Base-by-base conservation (phyloP, 495 filamentous ascomycete genomes). In the Bombardia bombarda region DNA sequence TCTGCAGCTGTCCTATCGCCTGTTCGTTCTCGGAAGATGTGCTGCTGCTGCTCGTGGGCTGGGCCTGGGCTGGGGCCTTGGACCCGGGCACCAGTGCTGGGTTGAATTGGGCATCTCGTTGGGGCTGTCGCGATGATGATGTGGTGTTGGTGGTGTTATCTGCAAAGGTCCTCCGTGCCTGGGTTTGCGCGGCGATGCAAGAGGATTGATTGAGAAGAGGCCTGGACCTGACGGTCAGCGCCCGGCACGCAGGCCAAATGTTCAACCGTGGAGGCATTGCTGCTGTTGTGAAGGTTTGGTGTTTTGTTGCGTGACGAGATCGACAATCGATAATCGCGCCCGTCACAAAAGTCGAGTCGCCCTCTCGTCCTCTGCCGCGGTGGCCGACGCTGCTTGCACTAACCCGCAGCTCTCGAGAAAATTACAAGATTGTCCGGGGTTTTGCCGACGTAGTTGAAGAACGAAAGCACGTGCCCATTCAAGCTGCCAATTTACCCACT, bases 151-250 rank as follows among this genome's bases (percentile, higher is more conserved):
- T 31, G 40, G 44, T 19, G 28, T 37, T 40, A 40, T 47, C 44
- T 35, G 42, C 28, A 20, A 47, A 38, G 26, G 38, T 70, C 70
- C 30, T n/a, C n/a, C n/a, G n/a, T n/a, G n/a, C n/a, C n/a, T n/a
- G 78, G n/a, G 69, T 17, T 82, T 73, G 13, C 72, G 65, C 30
- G 61, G 61, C 19, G 85, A 86, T 40, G 81, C 67, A 16, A 62
- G 68, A 60, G 82, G 84, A 19, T 60, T 61, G 39, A 41, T 52
- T 49, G 32, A 64, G n/a, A n/a, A n/a, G 45, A 37, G 60, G 63
- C 47, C 65, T 60, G 37, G 68, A 42, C 28, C 68, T 63, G 34
- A 73, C 43, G 39, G 65, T 61, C 22, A 77, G 63, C 28, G 62
- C 60, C 33, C 72, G 65, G 53, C 66, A 57, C 31, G 58, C 61